These are phyloP conservation scores for Akebia trifoliata DNA, from an alignment of 164 flowering plant species.

Conservation along the genomic window DNA sequence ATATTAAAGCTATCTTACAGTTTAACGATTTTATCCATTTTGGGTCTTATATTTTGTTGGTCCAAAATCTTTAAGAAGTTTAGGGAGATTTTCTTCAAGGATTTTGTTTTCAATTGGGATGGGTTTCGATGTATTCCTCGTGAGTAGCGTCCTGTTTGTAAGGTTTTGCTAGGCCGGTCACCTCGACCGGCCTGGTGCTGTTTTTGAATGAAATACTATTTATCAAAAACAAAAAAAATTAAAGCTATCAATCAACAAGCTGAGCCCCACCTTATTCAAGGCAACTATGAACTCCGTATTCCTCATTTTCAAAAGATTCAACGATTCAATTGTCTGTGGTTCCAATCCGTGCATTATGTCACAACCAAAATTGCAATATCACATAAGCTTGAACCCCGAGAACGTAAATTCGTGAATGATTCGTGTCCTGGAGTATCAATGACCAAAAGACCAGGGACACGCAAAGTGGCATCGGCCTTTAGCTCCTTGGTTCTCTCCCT, in stretches of 20 bases:
- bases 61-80: too few species aligned
- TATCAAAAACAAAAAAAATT: too few species aligned
- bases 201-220: too few species aligned
- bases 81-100: too few species aligned
- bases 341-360: constrained; percentile 99
- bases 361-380: constrained; percentile 97
- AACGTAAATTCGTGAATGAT: constrained; percentile 87
- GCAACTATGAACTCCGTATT: constrained; percentile 95
- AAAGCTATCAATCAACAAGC: neutral
- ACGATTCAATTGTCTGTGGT: constrained; percentile 94
- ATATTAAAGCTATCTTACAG: too few species aligned
- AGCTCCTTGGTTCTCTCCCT: constrained; percentile 91
- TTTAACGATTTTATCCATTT: too few species aligned
- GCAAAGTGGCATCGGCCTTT: constrained; percentile 85
- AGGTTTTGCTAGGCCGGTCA: too few species aligned
- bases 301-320: constrained; percentile 91
- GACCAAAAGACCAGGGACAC: constrained; percentile 89
- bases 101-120: too few species aligned
- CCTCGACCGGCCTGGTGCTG: too few species aligned
- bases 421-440: constrained; percentile 99
- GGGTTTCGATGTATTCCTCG: too few species aligned
- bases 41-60: too few species aligned
- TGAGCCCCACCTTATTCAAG: constrained; percentile 71
- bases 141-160: too few species aligned
- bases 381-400: constrained; percentile 95